Percentiles rank a stretch among this genome's conserved stretches.
Evolutionary conservation across 78 protist genomes (phyloP).

Genomic region (Polysphondylium violaceum): DNA sequence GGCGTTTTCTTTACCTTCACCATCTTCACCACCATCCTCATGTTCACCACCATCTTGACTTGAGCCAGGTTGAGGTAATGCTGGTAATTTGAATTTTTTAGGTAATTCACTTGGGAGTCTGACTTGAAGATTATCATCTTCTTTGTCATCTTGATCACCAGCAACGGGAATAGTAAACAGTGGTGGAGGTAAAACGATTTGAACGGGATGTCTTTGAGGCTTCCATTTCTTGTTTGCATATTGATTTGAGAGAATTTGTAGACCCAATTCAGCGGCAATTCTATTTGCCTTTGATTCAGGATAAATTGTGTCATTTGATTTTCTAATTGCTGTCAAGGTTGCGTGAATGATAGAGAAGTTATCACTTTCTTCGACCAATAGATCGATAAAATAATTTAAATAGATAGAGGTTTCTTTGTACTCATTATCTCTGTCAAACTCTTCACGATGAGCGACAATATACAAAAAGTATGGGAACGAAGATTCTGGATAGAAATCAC

Average conservation of each 20-base stretch:
- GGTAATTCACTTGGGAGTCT: background rate
- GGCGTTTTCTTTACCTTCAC: background rate
- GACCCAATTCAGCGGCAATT: conserved; percentile 15
- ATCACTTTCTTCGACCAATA: conserved; percentile 58
- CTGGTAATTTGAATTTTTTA: conserved; percentile 20
- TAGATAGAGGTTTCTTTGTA: background rate
- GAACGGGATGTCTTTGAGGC: conserved; percentile 28
- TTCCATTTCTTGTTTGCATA: conserved; percentile 70
- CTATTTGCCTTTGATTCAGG: conserved; percentile 17
- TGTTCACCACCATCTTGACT: background rate
- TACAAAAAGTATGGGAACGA: conserved; percentile 52
- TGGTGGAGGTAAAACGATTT: conserved; percentile 4
- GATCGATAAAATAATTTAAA: conserved; percentile 39
- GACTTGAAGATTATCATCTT: background rate
- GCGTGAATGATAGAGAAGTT: conserved; percentile 51
- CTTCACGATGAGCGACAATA: conserved; percentile 23
- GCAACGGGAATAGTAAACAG: background rate
- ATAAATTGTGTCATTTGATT: conserved; percentile 15
- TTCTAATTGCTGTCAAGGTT: background rate
- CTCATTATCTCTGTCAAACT: conserved; percentile 8
- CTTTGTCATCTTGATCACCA: background rate
- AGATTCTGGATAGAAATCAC: conserved; percentile 50
- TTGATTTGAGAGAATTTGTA: conserved; percentile 28
- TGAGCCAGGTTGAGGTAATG: conserved; percentile 3
- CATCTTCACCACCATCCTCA: background rate